Evolutionary conservation across 805 yeast genomes (phyloP).

Genomic region (Ogataea paraovalis): DNA sequence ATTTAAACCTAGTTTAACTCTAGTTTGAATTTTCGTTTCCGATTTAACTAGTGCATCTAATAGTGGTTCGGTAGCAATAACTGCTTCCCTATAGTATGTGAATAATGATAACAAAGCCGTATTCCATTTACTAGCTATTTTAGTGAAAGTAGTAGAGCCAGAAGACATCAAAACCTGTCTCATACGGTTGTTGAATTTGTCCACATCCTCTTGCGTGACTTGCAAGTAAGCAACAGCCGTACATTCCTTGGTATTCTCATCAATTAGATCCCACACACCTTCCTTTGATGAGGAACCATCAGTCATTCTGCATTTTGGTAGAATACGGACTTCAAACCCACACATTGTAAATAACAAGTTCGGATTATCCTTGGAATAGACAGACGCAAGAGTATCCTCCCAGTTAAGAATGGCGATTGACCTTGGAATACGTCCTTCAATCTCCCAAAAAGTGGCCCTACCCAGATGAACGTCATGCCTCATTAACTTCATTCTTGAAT

Average conservation of each 20-base stretch:
- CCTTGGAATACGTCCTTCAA: constrained; percentile 72
- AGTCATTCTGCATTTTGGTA: constrained; percentile 64
- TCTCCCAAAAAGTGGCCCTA: constrained; percentile 88
- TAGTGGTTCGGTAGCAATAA: constrained; percentile 71
- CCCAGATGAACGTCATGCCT: constrained; percentile 91
- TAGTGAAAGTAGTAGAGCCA: constrained; percentile 92
- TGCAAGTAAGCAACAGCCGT: constrained; percentile 85
- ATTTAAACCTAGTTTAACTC: constrained; percentile 91
- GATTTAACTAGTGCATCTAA: constrained; percentile 82
- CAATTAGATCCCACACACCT: constrained; percentile 86
- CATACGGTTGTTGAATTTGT: constrained; percentile 74
- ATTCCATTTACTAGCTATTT: constrained; percentile 94
- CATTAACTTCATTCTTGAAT: constrained; percentile 84
- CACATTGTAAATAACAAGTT: constrained; percentile 86
- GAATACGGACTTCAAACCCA: constrained; percentile 89
- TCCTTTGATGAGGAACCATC: constrained; percentile 58
- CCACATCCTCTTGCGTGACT: constrained; percentile 78
- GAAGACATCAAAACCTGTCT: constrained; percentile 91
- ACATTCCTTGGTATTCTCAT: constrained; percentile 70
- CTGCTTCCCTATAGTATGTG: constrained; percentile 91
- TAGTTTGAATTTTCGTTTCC: constrained; percentile 89
- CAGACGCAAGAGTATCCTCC: constrained; percentile 80
- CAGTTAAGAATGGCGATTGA: constrained; percentile 71
- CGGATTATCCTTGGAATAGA: constrained; percentile 87
- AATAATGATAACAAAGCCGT: constrained; percentile 83